Conservation (phyloP, 202 grass and related monocot species). For the Thinopyrum obtusiflorum region DNA sequence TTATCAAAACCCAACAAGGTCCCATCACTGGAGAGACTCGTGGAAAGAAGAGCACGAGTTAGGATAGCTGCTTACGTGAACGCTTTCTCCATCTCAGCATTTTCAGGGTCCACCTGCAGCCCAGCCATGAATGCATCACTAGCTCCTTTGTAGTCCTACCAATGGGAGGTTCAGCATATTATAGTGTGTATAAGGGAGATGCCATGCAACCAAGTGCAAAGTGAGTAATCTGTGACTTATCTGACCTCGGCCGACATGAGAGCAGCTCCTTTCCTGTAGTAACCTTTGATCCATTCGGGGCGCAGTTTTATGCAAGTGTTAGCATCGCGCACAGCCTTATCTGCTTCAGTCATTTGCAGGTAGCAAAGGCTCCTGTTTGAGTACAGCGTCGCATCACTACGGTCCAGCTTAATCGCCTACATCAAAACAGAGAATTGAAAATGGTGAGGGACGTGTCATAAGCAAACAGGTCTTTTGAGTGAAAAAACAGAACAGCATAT, state of each 20-base stretch:
- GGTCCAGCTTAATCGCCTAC: constrained; percentile 3
- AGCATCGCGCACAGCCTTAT: neutral
- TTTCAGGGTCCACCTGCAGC: neutral
- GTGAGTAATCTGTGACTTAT: neutral
- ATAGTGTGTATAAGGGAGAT: neutral
- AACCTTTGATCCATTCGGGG: constrained; percentile 2
- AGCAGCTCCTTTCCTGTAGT: neutral
- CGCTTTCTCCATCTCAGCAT: neutral
- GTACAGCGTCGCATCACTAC: neutral
- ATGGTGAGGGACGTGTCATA: neutral
- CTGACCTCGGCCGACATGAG: neutral
- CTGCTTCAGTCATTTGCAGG: neutral
- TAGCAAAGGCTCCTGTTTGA: neutral
- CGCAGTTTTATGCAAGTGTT: constrained; percentile 6
- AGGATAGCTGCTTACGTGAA: neutral
- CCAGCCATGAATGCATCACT: neutral
- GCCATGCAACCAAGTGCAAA: neutral
- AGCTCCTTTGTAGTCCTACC: neutral
- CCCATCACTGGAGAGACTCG: neutral
- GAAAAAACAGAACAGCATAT: neutral
- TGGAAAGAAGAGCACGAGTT: neutral
- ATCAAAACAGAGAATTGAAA: neutral
- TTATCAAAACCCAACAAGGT: neutral
- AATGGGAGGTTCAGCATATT: neutral
- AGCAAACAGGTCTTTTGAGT: neutral